phyloP scores from a whole-genome alignment of 345 rosid genomes.

The Eucalyptus globulus region DNA sequence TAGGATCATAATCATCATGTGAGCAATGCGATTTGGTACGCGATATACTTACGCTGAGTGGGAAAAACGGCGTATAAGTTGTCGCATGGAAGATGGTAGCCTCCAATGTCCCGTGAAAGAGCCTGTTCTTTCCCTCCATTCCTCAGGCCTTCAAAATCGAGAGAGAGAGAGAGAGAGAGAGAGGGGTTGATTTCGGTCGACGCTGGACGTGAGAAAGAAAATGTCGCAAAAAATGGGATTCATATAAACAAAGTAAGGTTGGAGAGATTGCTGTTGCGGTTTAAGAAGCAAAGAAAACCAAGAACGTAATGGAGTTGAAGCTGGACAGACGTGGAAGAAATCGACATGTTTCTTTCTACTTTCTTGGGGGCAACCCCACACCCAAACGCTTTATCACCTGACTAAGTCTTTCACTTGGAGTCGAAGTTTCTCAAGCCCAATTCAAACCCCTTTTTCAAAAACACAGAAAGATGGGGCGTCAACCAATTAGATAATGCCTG shows the following conservation, averaged over 20 bases:
- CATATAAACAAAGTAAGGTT: not conserved
- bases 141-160: not conserved
- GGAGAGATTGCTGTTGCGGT: not conserved
- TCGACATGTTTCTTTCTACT: not conserved
- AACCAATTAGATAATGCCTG: not conserved
- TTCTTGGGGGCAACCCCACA: not conserved
- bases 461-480: not conserved
- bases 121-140: conserved; percentile 25
- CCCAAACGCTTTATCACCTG: not conserved
- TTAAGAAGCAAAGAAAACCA: not conserved
- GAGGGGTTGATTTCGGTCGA: not conserved
- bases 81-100: conserved; percentile 75
- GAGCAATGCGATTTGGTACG: not conserved
- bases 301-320: not conserved
- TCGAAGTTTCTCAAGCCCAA: not conserved
- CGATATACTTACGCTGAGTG: conserved; percentile 41
- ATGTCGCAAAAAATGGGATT: not conserved
- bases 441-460: not conserved
- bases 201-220: not conserved
- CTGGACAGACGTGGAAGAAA: not conserved
- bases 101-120: conserved; percentile 89
- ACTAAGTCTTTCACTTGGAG: not conserved
- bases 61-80: conserved; percentile 44
- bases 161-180: not conserved
- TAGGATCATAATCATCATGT: not conserved